Evolutionary conservation across 257 asterid species (phyloP).

Genomic region (Nicotiana tomentosiformis): DNA sequence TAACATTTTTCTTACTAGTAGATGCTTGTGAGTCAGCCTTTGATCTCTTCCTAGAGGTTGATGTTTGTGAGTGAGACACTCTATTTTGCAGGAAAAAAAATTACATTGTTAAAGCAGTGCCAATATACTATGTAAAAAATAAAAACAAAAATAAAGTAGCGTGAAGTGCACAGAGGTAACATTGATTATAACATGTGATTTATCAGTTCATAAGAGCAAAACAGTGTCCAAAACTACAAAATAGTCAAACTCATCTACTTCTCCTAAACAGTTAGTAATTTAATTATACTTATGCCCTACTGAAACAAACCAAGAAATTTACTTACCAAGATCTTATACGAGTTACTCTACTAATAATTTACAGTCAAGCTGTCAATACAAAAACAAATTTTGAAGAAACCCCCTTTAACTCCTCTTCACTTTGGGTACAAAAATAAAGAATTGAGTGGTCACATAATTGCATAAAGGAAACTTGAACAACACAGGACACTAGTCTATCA

Average conservation of each 20-base stretch:
- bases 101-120: too few species aligned
- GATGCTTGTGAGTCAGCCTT: too few species aligned
- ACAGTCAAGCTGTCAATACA: not conserved
- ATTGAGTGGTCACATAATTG: conserved; percentile 5
- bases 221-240: too few species aligned
- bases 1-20: too few species aligned
- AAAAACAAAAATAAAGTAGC: too few species aligned
- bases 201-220: not conserved
- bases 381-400: not conserved
- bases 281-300: conserved; percentile 1
- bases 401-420: not conserved
- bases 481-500: not conserved
- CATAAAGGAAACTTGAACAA: conserved; percentile 9
- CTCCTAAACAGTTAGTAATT: not conserved
- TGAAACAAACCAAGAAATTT: not conserved
- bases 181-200: not conserved
- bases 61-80: too few species aligned
- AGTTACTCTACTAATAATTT: not conserved
- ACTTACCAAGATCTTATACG: not conserved
- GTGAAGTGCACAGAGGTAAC: not conserved
- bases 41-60: too few species aligned
- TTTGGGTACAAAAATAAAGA: not conserved
- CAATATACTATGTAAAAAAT: too few species aligned
- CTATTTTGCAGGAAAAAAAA: too few species aligned
- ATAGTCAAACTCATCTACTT: not conserved